Base-by-base conservation (phyloP, 108 stramenopile genomes). In the Cyclotella kingstonii region DNA sequence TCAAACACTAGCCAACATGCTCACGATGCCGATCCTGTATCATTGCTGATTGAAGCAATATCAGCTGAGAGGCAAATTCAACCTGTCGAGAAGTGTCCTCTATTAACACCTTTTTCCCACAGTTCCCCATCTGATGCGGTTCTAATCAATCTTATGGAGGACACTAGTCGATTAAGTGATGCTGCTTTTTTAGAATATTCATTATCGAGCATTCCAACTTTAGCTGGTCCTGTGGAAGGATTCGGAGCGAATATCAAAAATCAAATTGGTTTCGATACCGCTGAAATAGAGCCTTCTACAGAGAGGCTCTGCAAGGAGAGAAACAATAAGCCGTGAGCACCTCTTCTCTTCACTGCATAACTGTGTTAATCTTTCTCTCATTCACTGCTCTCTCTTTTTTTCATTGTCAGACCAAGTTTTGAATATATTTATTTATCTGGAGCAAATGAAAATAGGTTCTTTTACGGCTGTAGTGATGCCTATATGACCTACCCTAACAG, bases 211-310 rank as follows among this genome's bases (percentile, higher is more conserved):
- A 15, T 78, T 15, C 87, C 87, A 3, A 75, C 36, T 11, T 48
- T 87, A 15, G 63, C 82, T 43, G 90, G 90, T 25, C 76, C 90
- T 6, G 69, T 70, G 12, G 70, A 63, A 29, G 90, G 90, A n/a
- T 84, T 88, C 72, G 84, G 78, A 1, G 70, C 54, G 21, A 54
- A 88, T 30, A 33, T 57, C 14, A 39, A 54, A 31, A 68, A 77
- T 19, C 38, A 49, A 3, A 30, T 51, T 11, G 28, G 28, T 29
- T 8, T 1, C 1, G 49, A 51, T 1, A 27, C 68, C 18, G 76
- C 68, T 8, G 58, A 48, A 29, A 40, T 56, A 3, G 64, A 63
- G 40, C 45, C 60, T 42, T 38, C 54, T 47, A 50, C 63, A 55
- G 82, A 61, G 63, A 75, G 57, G 61, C 54, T 63, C 21, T 68